These are phyloP conservation scores for Puccinia novopanici DNA, from an alignment of 1,284 basidiomycete genomes.

Conservation along the genomic window DNA sequence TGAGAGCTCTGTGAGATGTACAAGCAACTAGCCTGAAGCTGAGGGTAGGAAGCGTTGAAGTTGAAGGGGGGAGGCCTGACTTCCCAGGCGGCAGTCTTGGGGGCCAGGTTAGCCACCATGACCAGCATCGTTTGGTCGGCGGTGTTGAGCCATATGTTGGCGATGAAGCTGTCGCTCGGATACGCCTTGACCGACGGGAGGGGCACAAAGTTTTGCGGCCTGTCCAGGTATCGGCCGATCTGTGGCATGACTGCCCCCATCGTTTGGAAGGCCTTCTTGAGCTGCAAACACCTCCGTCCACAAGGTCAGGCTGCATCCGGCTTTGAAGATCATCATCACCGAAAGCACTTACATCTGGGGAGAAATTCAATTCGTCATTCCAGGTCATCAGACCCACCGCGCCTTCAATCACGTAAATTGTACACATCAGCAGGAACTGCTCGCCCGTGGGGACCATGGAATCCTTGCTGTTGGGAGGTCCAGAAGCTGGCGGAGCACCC, in stretches of 20 bases:
- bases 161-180: constrained; percentile 25
- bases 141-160: constrained; percentile 24
- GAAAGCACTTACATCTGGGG: constrained; percentile 34
- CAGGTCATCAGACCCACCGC: constrained; percentile 47
- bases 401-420: constrained; percentile 49
- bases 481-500: constrained; percentile 38
- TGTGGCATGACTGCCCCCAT: constrained; percentile 4
- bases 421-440: constrained; percentile 38
- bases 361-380: constrained; percentile 20
- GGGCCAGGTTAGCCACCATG: constrained; percentile 39
- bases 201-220: constrained; percentile 34
- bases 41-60: constrained; percentile 1
- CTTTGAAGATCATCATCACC: too few species aligned
- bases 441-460: constrained; percentile 31
- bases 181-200: constrained; percentile 18
- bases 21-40: constrained; percentile 19
- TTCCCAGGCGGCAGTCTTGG: constrained; percentile 16
- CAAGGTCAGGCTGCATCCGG: too few species aligned
- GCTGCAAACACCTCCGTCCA: too few species aligned
- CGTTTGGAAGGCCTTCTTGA: constrained; percentile 21
- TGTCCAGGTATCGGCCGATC: constrained; percentile 13
- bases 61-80: constrained; percentile 11
- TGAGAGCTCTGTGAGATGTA: constrained; percentile 4
- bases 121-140: constrained; percentile 28
- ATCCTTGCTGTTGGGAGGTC: background rate